A percentile compares a stretch with the other conserved stretches of the same genome.
These are phyloP conservation scores for Phytophthora quininea DNA, from an alignment of 352 stramenopile genomes.

Conservation along the genomic window DNA sequence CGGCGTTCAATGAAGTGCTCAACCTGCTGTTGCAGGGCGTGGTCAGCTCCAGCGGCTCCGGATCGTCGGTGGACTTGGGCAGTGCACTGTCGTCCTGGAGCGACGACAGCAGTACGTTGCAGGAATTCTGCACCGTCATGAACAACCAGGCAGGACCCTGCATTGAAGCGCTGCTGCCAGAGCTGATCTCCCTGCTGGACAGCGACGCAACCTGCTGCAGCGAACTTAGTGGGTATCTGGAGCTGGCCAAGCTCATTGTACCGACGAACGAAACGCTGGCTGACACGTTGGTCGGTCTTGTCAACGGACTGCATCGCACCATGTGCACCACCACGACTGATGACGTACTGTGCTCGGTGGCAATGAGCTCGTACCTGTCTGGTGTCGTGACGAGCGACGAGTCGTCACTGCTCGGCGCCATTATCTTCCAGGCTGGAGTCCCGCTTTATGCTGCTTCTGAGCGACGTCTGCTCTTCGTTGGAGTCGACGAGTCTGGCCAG, in stretches of 20 bases:
- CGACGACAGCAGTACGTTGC: constrained; percentile 42
- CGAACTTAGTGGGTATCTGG: constrained; percentile 50
- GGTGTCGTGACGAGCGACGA: constrained; percentile 33
- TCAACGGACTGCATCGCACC: constrained; percentile 63
- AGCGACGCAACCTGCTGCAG: constrained; percentile 57
- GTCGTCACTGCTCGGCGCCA: constrained; percentile 45
- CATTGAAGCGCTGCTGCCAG: constrained; percentile 47
- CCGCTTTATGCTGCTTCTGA: constrained; percentile 55
- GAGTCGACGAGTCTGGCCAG: constrained; percentile 46
- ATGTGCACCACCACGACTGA: constrained; percentile 56
- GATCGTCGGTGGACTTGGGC: constrained; percentile 27
- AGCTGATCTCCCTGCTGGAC: constrained; percentile 46
- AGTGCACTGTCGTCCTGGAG: constrained; percentile 45
- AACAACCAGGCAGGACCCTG: constrained; percentile 56
- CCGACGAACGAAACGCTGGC: constrained; percentile 50
- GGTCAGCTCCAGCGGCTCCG: constrained; percentile 26
- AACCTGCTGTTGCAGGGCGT: constrained; percentile 42
- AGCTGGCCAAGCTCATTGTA: constrained; percentile 52
- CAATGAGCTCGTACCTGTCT: constrained; percentile 48
- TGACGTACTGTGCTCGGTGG: constrained; percentile 52
- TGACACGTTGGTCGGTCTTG: constrained; percentile 44
- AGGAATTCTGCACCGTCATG: constrained; percentile 65
- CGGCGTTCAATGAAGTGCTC: constrained; percentile 52
- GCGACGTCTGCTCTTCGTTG: constrained; percentile 45
- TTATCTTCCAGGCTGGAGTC: constrained; percentile 51